phyloP scores from a whole-genome alignment of 2,329 filamentous ascomycete genomes.

The Fusarium falciforme region DNA sequence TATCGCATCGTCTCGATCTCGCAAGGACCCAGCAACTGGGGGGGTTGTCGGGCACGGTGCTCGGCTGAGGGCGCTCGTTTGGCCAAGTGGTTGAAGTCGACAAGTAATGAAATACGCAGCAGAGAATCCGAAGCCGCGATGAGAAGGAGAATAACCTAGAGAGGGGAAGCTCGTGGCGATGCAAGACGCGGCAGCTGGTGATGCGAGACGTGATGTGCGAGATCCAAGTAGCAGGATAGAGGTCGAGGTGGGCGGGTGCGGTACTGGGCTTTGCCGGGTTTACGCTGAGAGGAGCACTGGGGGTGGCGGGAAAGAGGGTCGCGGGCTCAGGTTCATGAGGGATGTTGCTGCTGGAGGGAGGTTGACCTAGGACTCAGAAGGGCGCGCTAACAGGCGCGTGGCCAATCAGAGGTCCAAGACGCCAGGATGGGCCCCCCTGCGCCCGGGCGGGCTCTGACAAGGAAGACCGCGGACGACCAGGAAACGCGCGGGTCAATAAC shows the following conservation, averaged over 20 bases:
- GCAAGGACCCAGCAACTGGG: constrained; percentile 29
- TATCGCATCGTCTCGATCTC: constrained; percentile 46
- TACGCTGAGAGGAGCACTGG: constrained; percentile 33
- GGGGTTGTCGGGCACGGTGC: constrained; percentile 23
- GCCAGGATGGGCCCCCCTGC: constrained; percentile 21
- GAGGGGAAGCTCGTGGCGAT: constrained; percentile 21
- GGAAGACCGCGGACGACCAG: constrained; percentile 42
- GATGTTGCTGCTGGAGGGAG: constrained; percentile 44
- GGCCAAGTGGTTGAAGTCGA: constrained; percentile 9
- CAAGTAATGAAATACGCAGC: constrained; percentile 20
- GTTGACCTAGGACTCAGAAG: constrained; percentile 40
- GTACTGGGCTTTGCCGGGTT: constrained; percentile 29
- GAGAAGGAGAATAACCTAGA: constrained; percentile 9
- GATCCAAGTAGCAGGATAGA: constrained; percentile 37
- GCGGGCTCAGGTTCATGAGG: constrained; percentile 36
- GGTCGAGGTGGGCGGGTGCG: constrained; percentile 35
- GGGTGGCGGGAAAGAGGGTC: constrained; percentile 43
- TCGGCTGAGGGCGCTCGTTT: constrained; percentile 25
- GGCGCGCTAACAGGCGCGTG: constrained; percentile 38
- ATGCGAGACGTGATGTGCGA: constrained; percentile 36
- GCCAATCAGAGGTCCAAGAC: constrained; percentile 37
- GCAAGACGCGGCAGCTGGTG: constrained; percentile 33
- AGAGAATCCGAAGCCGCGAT: constrained; percentile 1
- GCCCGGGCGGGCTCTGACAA: constrained; percentile 21
- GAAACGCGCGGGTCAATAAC: constrained; percentile 47